Evolutionary conservation across 352 stramenopile genomes (phyloP), one percentile per base, ranked within the genome.

Genomic region (Pythium inflatum): DNA sequence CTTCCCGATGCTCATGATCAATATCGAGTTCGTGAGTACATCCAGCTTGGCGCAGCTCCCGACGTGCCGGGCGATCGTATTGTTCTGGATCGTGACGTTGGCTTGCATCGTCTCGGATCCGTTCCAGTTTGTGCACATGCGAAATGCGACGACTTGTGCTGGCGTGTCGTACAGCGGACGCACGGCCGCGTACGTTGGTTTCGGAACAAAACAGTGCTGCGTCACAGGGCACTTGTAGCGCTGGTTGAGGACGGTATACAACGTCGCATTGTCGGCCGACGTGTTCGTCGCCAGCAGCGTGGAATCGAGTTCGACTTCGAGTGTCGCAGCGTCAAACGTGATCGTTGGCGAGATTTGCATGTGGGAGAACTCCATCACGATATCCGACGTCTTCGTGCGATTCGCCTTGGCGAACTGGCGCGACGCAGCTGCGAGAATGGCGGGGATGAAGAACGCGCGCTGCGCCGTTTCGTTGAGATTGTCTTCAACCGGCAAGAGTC

Each of bases 211-310:
- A n/a, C 43, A 50, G 50, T 40, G 18, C 11, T 18, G 11, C 20
- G 20, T 28, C 14, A 9, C 20, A 16, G 43, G 43, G 12, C 57
- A 45, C 25, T 30, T 8, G 9, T 30, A 20, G 24, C 16, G 12
- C n/a, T 31, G 13, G 43, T 20, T 27, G 7, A 60, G 71, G 24
- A 51, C 78, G 6, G 66, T 76, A 3, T 85, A 82, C 46, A 41
- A 78, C n/a, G 74, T 81, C 5, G 48, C 71, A 2, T 43, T 85
- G 50, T 43, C 75, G 0, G 57, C 64, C 4, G 36, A 38, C 1
- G 59, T 51, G 0, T 71, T 66, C 31, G 43, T 41, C 4, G 61
- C 33, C 7, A 68, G 27, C 2, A 56, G 18, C 13, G 22, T 34
- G 2, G 62, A 40, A 41, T 62, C 38, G n/a, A 69, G 30, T 2